Percentiles rank a stretch among this genome's conserved stretches.
Conservation (phyloP, 345 rosid species). For the Odontarrhena argentea region DNA sequence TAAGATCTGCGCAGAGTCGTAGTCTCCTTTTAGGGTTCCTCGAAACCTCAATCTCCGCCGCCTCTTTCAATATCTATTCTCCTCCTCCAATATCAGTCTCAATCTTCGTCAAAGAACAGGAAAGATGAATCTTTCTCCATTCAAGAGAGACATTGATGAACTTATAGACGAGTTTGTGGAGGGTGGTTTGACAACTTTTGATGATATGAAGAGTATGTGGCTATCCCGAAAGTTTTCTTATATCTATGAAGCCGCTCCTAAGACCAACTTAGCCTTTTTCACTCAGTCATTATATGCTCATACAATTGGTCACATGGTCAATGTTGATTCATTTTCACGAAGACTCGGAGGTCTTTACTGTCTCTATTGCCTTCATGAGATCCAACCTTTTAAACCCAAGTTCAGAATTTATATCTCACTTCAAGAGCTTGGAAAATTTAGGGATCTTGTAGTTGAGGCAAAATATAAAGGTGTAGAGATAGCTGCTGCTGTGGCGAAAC, state of each 20-base stretch:
- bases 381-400: conserved; percentile 83
- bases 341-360: conserved; percentile 86
- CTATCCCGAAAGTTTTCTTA: conserved; percentile 57
- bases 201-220: conserved; percentile 69
- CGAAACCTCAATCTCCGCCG: too few species aligned
- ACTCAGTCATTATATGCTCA: conserved; percentile 74
- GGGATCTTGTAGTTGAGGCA: conserved; percentile 59
- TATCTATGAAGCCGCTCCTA: conserved; percentile 60
- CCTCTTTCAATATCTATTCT: too few species aligned
- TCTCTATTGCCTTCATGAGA: conserved; percentile 84
- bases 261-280: conserved; percentile 52
- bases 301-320: conserved; percentile 58
- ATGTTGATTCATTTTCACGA: conserved; percentile 53
- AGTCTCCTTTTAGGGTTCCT: too few species aligned
- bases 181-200: background rate
- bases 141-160: too few species aligned
- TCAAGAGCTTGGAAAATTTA: conserved; percentile 72
- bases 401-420: conserved; percentile 69
- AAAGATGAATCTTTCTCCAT: too few species aligned
- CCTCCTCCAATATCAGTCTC: too few species aligned
- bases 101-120: too few species aligned
- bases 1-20: too few species aligned
- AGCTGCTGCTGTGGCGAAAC: conserved; percentile 56
- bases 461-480: conserved; percentile 50
- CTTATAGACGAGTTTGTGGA: too few species aligned